Evolutionary conservation across 305 asterid species (phyloP).

Genomic region (Fraxinus baroniana): DNA sequence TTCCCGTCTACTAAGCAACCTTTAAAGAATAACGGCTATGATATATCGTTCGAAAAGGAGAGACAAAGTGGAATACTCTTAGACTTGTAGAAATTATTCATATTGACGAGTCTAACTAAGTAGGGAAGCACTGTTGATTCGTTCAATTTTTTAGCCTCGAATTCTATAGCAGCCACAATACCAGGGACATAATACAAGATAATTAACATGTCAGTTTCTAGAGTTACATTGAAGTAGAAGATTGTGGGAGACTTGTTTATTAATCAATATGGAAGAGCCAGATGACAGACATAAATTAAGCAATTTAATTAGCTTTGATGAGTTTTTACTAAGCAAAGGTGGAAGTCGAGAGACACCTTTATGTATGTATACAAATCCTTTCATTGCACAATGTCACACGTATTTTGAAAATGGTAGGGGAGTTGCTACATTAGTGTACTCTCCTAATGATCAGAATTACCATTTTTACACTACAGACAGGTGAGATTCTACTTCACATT

Average conservation of each 20-base stretch:
- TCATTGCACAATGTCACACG: background rate
- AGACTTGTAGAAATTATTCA: background rate
- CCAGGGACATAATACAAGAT: background rate
- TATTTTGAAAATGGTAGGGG: background rate
- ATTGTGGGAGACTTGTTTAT: background rate
- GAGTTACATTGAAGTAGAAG: background rate
- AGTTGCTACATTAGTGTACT: background rate
- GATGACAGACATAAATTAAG: background rate
- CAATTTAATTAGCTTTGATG: background rate
- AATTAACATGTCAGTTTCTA: background rate
- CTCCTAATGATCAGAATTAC: background rate
- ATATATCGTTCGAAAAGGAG: background rate
- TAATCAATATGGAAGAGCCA: background rate
- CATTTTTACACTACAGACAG: background rate
- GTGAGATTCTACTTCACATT: background rate
- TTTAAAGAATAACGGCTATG: background rate
- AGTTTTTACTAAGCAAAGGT: background rate
- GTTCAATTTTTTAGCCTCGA: background rate
- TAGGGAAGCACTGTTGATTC: background rate
- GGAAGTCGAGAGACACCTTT: background rate
- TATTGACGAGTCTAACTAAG: background rate
- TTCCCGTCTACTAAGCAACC: background rate
- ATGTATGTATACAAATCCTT: background rate
- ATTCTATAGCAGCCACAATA: background rate
- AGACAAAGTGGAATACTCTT: background rate